Evolutionary conservation across 345 rosid genomes (phyloP).

Genomic region (Aquilaria yunnanensis): DNA sequence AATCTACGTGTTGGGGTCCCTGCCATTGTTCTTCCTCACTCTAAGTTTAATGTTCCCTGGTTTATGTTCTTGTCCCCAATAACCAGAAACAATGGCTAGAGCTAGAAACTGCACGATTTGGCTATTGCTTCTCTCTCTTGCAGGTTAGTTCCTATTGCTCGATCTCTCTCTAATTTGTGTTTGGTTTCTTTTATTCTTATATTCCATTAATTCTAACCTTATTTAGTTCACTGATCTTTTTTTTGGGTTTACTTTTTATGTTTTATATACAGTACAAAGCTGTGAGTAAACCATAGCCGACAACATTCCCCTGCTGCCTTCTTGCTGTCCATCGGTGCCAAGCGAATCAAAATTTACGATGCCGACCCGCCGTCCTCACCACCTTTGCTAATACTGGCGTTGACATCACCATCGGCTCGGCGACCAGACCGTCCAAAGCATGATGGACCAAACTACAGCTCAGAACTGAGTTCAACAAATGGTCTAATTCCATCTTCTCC

Average conservation of each 20-base stretch:
- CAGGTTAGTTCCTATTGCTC: neutral
- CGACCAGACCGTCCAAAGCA: conserved; percentile 39
- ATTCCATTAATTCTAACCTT: neutral
- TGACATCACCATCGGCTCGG: conserved; percentile 70
- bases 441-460: conserved; percentile 58
- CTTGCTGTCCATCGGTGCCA: conserved; percentile 55
- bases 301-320: conserved; percentile 62
- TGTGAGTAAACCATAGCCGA: conserved; percentile 69
- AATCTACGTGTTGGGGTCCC: conserved; percentile 72
- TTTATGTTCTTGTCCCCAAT: too few relatives aligned
- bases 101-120: too few relatives aligned
- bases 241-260: neutral
- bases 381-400: conserved; percentile 65
- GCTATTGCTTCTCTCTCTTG: too few relatives aligned
- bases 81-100: too few relatives aligned
- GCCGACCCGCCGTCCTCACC: conserved; percentile 47
- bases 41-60: neutral
- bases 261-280: conserved; percentile 9
- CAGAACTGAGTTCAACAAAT: conserved; percentile 58
- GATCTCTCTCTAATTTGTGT: neutral
- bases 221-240: too few relatives aligned
- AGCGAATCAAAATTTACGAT: conserved; percentile 72
- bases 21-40: conserved; percentile 40
- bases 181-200: neutral
- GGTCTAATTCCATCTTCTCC: conserved; percentile 49